Evolutionary conservation across 257 asterid genomes (phyloP).

Genomic region (Capsicum pubescens): DNA sequence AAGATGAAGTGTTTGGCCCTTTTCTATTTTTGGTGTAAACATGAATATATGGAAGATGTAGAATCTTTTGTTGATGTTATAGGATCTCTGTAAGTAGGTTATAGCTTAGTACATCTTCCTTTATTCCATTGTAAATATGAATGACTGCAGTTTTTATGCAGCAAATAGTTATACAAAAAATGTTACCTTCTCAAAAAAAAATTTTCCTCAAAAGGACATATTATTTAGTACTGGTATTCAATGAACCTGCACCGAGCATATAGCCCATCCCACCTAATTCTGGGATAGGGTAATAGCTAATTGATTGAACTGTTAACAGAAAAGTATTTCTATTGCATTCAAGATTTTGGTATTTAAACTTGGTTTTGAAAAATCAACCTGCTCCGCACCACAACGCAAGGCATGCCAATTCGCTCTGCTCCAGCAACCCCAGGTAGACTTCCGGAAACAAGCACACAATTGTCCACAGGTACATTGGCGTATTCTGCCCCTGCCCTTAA

Average conservation of each 20-base stretch:
- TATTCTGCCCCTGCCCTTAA: constrained; percentile 84
- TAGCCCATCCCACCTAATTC: neutral
- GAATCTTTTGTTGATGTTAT: too few relatives aligned
- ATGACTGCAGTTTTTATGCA: too few relatives aligned
- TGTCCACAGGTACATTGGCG: constrained; percentile 58
- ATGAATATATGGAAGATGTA: too few relatives aligned
- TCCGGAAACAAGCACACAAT: constrained; percentile 84
- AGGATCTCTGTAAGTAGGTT: too few relatives aligned
- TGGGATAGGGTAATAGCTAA: neutral
- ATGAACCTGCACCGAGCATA: neutral
- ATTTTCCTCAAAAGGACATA: neutral
- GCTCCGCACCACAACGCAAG: constrained; percentile 85
- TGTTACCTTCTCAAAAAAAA: too few relatives aligned
- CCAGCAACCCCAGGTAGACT: constrained; percentile 81
- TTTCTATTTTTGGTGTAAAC: too few relatives aligned
- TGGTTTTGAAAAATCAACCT: constrained; percentile 55
- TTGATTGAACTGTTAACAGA: neutral
- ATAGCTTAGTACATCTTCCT: too few relatives aligned
- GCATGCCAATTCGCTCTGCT: constrained; percentile 86
- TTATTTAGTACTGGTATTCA: neutral
- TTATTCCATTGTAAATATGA: too few relatives aligned
- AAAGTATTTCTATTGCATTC: neutral
- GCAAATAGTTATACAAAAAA: too few relatives aligned
- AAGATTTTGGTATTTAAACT: neutral
- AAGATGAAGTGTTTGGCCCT: too few relatives aligned